These are phyloP conservation scores for Yamadazyma endophytica DNA, from an alignment of 805 yeast species.

Conservation along the genomic window DNA sequence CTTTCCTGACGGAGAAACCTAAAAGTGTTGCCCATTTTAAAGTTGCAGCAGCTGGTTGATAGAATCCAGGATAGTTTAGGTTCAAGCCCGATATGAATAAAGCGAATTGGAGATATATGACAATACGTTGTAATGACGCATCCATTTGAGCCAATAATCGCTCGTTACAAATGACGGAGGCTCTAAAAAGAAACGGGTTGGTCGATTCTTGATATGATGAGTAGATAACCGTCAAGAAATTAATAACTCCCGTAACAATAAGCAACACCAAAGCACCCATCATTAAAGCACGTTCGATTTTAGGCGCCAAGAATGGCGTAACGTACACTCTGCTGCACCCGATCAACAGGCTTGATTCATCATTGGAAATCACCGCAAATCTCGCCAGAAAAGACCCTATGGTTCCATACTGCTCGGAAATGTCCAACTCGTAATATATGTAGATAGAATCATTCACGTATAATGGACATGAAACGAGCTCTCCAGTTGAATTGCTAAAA, in stretches of 20 bases:
- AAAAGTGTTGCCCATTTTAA: constrained; percentile 57
- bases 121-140: constrained; percentile 46
- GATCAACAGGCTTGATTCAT: constrained; percentile 27
- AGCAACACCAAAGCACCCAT: constrained; percentile 36
- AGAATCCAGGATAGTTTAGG: constrained; percentile 59
- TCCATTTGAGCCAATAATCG: constrained; percentile 52
- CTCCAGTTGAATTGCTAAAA: constrained; percentile 23
- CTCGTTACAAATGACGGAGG: constrained; percentile 58
- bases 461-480: constrained; percentile 29
- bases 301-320: constrained; percentile 39
- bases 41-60: constrained; percentile 49
- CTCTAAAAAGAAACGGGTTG: constrained; percentile 47
- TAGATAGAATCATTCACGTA: constrained; percentile 34
- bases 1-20: constrained; percentile 21
- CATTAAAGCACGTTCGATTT: constrained; percentile 32
- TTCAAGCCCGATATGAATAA: constrained; percentile 53
- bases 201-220: constrained; percentile 59
- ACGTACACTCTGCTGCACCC: constrained; percentile 48
- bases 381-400: constrained; percentile 44
- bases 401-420: constrained; percentile 32
- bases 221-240: constrained; percentile 37
- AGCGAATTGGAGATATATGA: constrained; percentile 56
- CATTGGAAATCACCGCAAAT: constrained; percentile 40
- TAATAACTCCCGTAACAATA: constrained; percentile 36
- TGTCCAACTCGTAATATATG: constrained; percentile 35